A percentile compares a stretch with the other conserved stretches of the same genome.
Evolutionary conservation across 1,284 basidiomycete genomes (phyloP).

Genomic region (Tilletia horrida): DNA sequence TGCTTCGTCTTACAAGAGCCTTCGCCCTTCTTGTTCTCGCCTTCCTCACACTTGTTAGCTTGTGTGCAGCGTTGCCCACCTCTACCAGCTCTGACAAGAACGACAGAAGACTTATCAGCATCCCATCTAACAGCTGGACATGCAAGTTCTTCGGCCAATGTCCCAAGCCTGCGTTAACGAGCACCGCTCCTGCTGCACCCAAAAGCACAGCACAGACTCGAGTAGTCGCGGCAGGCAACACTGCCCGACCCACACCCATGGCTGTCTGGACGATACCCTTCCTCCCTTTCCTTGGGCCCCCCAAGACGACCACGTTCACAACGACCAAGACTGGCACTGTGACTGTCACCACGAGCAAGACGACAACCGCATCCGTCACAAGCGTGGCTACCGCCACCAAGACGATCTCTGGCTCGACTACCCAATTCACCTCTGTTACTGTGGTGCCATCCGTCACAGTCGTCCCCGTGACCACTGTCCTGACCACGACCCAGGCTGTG

Average conservation of each 20-base stretch:
- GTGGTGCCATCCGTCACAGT: neutral
- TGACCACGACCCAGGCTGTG: neutral
- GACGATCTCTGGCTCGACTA: neutral
- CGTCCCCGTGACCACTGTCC: neutral
- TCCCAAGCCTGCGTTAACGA: neutral
- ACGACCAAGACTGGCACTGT: conserved; percentile 22
- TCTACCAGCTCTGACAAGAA: neutral
- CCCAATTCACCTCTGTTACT: neutral
- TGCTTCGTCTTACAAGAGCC: neutral
- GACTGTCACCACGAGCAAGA: conserved; percentile 11
- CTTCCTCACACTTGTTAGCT: neutral
- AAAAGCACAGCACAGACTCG: neutral
- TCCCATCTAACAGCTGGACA: neutral
- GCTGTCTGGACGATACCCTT: conserved; percentile 3
- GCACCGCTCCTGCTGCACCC: neutral
- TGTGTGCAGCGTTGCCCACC: neutral
- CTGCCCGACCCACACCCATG: neutral
- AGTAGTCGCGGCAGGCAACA: conserved; percentile 2
- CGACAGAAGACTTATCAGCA: neutral
- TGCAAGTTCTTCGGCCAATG: neutral
- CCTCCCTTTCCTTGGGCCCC: conserved; percentile 13
- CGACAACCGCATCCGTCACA: neutral
- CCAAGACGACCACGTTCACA: conserved; percentile 17
- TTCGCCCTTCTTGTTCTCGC: neutral
- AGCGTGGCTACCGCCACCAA: neutral